These are phyloP conservation scores for Fusarium xyrophilum DNA, from an alignment of 2,329 filamentous ascomycete genomes.

Conservation along the genomic window DNA sequence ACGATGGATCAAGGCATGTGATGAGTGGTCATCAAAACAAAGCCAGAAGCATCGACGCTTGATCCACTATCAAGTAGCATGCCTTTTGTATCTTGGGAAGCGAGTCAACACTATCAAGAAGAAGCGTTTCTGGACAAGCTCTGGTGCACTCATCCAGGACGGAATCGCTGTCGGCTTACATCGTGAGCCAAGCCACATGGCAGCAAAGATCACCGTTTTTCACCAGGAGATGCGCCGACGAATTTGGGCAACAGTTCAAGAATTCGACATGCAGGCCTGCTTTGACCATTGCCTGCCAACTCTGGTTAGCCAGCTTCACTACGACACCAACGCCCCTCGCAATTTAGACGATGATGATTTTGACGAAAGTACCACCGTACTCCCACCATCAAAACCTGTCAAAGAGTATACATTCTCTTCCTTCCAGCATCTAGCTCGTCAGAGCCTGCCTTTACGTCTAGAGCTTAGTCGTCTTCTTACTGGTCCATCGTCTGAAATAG, in stretches of 20 bases:
- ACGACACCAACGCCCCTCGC: slow-evolving; percentile 61
- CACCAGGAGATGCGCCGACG: slow-evolving; percentile 68
- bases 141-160: slow-evolving; percentile 63
- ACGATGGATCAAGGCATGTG: slow-evolving; percentile 63
- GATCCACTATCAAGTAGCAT: slow-evolving; percentile 67
- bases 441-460: slow-evolving; percentile 62
- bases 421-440: slow-evolving; percentile 64
- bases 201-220: slow-evolving; percentile 62
- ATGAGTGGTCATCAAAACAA: slow-evolving; percentile 61
- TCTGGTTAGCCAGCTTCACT: slow-evolving; percentile 62
- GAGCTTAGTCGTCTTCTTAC: slow-evolving; percentile 65
- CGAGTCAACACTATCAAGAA: slow-evolving; percentile 69
- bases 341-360: slow-evolving; percentile 67
- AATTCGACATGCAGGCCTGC: slow-evolving; percentile 68
- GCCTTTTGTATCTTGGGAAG: slow-evolving; percentile 66
- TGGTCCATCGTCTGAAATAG: slow-evolving; percentile 60
- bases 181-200: slow-evolving; percentile 63
- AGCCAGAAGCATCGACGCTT: slow-evolving; percentile 68
- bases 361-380: slow-evolving; percentile 57
- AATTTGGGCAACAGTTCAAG: slow-evolving; percentile 67
- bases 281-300: slow-evolving; percentile 68
- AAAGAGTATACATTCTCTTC: slow-evolving; percentile 65
- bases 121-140: slow-evolving; percentile 67
- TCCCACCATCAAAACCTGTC: slow-evolving; percentile 59
- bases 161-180: slow-evolving; percentile 66